Conservation (phyloP, 805 yeast species). For the Candida patagonica region DNA sequence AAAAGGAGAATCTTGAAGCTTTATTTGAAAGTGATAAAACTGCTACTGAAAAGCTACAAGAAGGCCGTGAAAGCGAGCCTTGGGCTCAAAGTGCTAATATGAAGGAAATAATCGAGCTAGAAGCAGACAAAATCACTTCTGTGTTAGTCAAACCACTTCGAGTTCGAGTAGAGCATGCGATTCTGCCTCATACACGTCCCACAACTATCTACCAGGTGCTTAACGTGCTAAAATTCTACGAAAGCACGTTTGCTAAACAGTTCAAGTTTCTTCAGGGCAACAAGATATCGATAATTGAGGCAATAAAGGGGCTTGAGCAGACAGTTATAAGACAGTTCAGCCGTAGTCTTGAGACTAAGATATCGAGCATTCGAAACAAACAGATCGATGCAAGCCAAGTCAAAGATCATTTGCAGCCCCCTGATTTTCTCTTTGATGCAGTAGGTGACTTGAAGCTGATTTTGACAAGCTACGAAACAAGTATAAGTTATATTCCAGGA, state of each 20-base stretch:
- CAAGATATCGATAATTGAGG: constrained; percentile 21
- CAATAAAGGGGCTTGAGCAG: constrained; percentile 26
- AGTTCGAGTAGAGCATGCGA: constrained; percentile 56
- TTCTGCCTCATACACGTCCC: constrained; percentile 55
- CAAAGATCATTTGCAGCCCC: constrained; percentile 52
- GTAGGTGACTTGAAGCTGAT: constrained; percentile 51
- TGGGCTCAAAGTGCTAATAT: constrained; percentile 25
- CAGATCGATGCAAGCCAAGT: constrained; percentile 28
- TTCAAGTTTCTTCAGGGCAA: constrained; percentile 5
- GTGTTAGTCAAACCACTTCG: constrained; percentile 52
- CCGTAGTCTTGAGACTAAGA: constrained; percentile 32
- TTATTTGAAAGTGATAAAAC: constrained; percentile 39
- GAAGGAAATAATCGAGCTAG: constrained; percentile 22
- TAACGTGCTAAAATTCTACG: constrained; percentile 58
- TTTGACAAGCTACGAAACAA: constrained; percentile 36
- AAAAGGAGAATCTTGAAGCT: constrained; percentile 62
- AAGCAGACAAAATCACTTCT: constrained; percentile 43
- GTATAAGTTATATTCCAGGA: constrained; percentile 18
- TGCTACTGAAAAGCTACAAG: constrained; percentile 15
- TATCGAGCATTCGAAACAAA: constrained; percentile 27
- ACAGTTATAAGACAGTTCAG: constrained; percentile 34
- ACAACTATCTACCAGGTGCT: constrained; percentile 47
- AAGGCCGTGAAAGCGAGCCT: constrained; percentile 13
- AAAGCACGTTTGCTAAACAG: constrained; percentile 48
- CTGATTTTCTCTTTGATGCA: constrained; percentile 74